These are phyloP conservation scores for Vanderwaltozyma polyspora DNA, from an alignment of 805 yeast genomes.

Conservation along the genomic window DNA sequence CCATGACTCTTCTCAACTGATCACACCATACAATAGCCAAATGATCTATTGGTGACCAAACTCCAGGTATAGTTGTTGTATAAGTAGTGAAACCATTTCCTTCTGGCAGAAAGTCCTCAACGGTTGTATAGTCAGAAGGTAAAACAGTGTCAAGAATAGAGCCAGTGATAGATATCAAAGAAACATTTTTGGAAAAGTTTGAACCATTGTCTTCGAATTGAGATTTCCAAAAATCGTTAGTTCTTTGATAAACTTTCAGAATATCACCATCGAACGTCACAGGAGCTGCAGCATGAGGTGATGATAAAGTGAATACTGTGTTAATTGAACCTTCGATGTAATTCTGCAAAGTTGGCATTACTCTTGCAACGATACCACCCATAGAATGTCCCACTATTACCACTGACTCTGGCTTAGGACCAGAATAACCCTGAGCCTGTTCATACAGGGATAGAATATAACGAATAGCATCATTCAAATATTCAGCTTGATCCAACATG, in stretches of 20 bases:
- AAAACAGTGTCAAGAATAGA: conserved; percentile 67
- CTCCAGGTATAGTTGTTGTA: conserved; percentile 77
- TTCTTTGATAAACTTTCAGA: conserved; percentile 56
- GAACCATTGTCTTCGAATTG: conserved; percentile 33
- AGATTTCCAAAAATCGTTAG: conserved; percentile 71
- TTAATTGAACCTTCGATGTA: conserved; percentile 63
- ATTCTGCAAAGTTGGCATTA: conserved; percentile 70
- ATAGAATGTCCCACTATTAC: conserved; percentile 83
- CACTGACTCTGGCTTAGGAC: conserved; percentile 50
- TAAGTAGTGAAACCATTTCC: conserved; percentile 72
- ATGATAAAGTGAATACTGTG: conserved; percentile 72
- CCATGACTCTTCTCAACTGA: conserved; percentile 59
- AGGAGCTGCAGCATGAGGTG: conserved; percentile 91
- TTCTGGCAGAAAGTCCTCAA: conserved; percentile 60
- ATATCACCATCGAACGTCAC: conserved; percentile 88
- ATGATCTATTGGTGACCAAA: conserved; percentile 93
- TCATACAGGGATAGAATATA: conserved; percentile 63
- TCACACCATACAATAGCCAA: conserved; percentile 95
- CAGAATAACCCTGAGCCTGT: conserved; percentile 11
- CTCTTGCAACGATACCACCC: conserved; percentile 94
- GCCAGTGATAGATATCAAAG: conserved; percentile 81
- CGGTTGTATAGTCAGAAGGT: conserved; percentile 82
- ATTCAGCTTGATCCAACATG: conserved; percentile 86
- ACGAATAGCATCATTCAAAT: conserved; percentile 72
- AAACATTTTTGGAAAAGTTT: conserved; percentile 34